Conservation (phyloP, 129 eudicot species). For the Scalesia atractyloides region DNA sequence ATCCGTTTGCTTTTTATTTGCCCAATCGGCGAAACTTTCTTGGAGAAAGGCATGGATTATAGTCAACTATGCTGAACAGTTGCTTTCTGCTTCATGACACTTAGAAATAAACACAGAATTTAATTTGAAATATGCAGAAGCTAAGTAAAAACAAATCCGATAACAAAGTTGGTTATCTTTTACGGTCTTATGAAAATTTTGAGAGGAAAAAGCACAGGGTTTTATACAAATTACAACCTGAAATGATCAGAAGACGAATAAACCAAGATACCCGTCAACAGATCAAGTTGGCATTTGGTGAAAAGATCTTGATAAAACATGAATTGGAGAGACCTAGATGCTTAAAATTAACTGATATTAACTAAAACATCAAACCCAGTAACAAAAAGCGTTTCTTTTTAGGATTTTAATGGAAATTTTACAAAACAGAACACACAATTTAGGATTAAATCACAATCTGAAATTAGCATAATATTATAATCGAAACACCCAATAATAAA, state of each 20-base stretch:
- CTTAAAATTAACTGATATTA: not conserved
- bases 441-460: not conserved
- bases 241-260: not conserved
- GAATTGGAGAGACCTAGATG: not conserved
- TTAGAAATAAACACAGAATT: not conserved
- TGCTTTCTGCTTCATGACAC: not conserved
- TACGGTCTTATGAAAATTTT: too few species aligned
- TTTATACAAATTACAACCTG: not conserved
- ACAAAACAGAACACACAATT: not conserved
- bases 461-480: conserved; percentile 8
- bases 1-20: not conserved
- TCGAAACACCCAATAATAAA: not conserved
- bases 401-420: not conserved
- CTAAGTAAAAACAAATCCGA: not conserved
- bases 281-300: conserved; percentile 8
- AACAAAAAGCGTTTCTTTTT: not conserved
- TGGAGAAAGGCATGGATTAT: not conserved
- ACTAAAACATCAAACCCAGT: not conserved
- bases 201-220: not conserved
- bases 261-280: not conserved
- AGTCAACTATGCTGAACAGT: conserved; percentile 2
- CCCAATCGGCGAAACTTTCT: not conserved
- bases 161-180: too few species aligned
- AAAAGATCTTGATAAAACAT: not conserved
- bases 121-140: not conserved